Base-by-base conservation (phyloP, 352 stramenopile species). In the Salisapilia sapeloensis region DNA sequence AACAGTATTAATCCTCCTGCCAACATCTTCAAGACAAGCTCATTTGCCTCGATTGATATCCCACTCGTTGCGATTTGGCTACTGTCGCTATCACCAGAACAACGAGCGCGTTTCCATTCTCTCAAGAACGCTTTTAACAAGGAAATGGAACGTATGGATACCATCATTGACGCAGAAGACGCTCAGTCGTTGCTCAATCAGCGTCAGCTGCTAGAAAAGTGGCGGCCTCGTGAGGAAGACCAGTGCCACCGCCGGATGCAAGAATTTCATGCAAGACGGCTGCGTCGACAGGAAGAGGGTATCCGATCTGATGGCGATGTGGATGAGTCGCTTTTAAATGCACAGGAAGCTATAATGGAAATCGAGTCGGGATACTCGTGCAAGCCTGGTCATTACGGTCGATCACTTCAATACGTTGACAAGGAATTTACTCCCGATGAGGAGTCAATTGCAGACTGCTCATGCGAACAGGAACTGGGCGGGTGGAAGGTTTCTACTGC, bases 1-100 rank as follows among this genome's bases (percentile, higher is more conserved):
- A 96, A 93, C 33, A 76, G 80, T 2, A 92, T 95, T 30, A 83
- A 87, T 26, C 81, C 81, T 15, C 83, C 83, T 1, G 67, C 76
- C 13, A 85, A 84, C 30, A 84, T 95, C 37, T 95, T 94, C 51
- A 77, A 67, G 28, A 87, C 71, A 23, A 79, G 55, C 35, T 92
- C 75, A 15, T 91, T 84, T 22, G 77, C 76, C 12, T 91, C 75
- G 10, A 87, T 95, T 24, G 79, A 95, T 41, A 89, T 95, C 24
- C 58, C 69, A 10, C 50, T 95, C 11, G 74, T 94, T 10, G 77
- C 83, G 4, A 71, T 92, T 17, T 96, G 85, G 85, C 53, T 95
- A 6, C 42, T 83, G 12, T 87, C 72, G 5, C 59, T 95, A 12
- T 82, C 69, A 0, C 43, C 51, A 5, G 85, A 96, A 43, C 67